Percentiles rank a stretch among this genome's conserved stretches.
Conservation (phyloP, 1,284 basidiomycete genomes). For the Cryptococcus sp. region DNA sequence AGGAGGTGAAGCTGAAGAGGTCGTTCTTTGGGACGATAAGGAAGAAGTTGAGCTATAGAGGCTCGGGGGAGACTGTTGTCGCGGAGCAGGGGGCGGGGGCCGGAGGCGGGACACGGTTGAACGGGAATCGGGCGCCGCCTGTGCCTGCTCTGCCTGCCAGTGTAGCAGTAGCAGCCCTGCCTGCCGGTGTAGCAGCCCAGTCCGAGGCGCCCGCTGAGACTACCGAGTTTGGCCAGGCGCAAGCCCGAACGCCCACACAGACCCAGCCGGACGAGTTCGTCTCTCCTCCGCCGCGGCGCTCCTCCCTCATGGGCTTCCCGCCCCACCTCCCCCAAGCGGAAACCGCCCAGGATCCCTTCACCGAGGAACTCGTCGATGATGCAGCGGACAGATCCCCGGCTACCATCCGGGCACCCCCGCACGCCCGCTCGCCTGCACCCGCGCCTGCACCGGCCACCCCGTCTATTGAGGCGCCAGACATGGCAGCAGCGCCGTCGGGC, state of each 20-base stretch:
- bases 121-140: slow-evolving; percentile 1
- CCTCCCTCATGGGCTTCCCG: background rate
- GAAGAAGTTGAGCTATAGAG: slow-evolving; percentile 23
- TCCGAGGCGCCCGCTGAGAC: background rate
- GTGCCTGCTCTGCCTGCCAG: background rate
- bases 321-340: background rate
- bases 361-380: background rate
- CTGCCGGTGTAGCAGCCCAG: background rate
- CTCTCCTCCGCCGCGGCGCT: background rate
- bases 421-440: too few species aligned
- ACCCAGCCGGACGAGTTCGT: background rate
- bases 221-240: background rate
- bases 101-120: too few species aligned
- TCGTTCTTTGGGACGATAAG: slow-evolving; percentile 27
- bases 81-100: background rate
- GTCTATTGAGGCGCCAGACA: too few species aligned
- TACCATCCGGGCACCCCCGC: background rate
- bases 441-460: too few species aligned
- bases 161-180: background rate
- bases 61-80: background rate
- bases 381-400: background rate
- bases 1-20: slow-evolving; percentile 10
- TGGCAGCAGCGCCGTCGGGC: slow-evolving; percentile 1
- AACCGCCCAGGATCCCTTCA: background rate
- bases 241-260: background rate